These are phyloP conservation scores for Solanum sparsipilum DNA, from an alignment of 257 asterid genomes.

Conservation along the genomic window DNA sequence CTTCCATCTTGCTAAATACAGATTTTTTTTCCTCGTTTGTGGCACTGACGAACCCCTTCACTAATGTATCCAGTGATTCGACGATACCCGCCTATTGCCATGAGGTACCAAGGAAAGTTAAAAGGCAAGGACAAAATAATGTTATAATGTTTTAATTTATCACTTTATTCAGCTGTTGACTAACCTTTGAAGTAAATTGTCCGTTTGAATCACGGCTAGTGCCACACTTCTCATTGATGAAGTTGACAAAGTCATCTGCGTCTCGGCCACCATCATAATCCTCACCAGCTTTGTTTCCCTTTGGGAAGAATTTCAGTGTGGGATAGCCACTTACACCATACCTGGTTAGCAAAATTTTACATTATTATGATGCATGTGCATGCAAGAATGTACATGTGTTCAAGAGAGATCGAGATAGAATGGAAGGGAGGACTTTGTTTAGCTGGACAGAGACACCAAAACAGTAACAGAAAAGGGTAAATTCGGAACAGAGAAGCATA, in stretches of 20 bases:
- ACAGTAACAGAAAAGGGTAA: neutral
- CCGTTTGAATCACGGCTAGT: slow-evolving; percentile 85
- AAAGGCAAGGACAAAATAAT: neutral
- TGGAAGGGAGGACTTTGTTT: neutral
- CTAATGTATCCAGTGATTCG: slow-evolving; percentile 51
- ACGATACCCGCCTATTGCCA: slow-evolving; percentile 67
- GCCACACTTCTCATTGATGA: slow-evolving; percentile 81
- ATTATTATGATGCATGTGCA: neutral
- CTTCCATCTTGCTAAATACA: slow-evolving; percentile 47
- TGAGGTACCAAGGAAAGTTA: slow-evolving; percentile 1
- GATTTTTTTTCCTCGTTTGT: slow-evolving; percentile 49
- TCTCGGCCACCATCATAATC: slow-evolving; percentile 73
- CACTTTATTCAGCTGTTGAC: slow-evolving; percentile 6
- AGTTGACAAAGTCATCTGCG: slow-evolving; percentile 57
- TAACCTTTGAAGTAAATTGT: slow-evolving; percentile 64
- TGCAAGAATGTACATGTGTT: neutral
- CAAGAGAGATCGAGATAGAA: neutral
- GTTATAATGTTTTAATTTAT: neutral
- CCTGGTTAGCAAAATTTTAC: slow-evolving; percentile 12
- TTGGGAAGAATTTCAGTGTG: slow-evolving; percentile 81
- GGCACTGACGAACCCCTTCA: slow-evolving; percentile 61
- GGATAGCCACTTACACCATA: slow-evolving; percentile 55
- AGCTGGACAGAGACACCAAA: neutral
- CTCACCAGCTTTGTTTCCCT: slow-evolving; percentile 90
- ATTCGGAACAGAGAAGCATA: neutral